Evolutionary conservation across 2,329 filamentous ascomycete species (phyloP), one percentile per base, ranked within the genome.

Genomic region (Lasiodiplodia hormozganensis): DNA sequence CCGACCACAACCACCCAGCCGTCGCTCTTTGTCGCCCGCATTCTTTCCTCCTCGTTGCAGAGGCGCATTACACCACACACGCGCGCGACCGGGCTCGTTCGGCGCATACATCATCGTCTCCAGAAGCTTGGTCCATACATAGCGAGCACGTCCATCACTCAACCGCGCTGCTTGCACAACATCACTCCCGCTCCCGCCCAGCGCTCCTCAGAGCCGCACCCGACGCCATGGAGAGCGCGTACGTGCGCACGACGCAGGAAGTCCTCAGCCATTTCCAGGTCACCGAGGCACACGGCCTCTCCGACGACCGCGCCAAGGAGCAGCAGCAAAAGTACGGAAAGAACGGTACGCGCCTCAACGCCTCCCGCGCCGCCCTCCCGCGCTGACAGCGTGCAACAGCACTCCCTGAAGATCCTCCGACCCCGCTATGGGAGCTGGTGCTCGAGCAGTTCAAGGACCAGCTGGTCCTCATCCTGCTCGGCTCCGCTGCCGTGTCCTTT

Each of bases 401-500:
- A 68, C 85, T 93, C 68, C 87, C 89, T 56, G 96, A 99, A 83
- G 96, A 99, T 72, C 96, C 96, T 66, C 94, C 96, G 3, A 99
- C 96, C 38, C 96, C 96, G 49, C 80, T 99, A 58, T 99, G 95
- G 96, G 89, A 98, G 82, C 90, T 99, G 71, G 93, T 99, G 68
- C 87, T 99, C 69, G 96, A 99, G 83, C 96, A 99, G 81, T 99
- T 99, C 87, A 97, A 99, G 82, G 96, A 99, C 79, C 96, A 99
- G 82, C 89, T 99, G 58, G 96, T 99, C 73, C 88, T 99, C 66
- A 99, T 99, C 74, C 86, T 99, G 25, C 88, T 99, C 62, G 96
- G 89, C 67, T 98, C 95, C 47, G 96, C 96, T 12, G 93, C 91
- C 23, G 90, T 99, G 43, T 98, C 96, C 2, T 98, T 99, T 78